Evolutionary conservation across 441 rosid genomes (phyloP), one percentile per base, ranked within the genome.

Genomic region (Gossypium davidsonii): DNA sequence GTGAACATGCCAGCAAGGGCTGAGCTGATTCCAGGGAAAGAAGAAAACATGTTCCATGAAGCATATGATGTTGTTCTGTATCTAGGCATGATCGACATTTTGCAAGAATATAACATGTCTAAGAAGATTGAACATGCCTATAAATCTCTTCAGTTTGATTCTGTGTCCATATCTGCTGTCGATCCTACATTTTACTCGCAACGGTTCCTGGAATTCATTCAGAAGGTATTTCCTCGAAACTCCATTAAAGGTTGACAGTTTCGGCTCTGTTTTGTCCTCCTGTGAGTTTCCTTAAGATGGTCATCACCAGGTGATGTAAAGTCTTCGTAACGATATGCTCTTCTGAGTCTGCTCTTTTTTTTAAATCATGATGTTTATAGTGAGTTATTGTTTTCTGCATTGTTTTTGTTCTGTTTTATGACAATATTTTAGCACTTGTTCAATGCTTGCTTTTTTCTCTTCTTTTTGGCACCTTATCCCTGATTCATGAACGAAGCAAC

Each of bases 1-100:
- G 99, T 95, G 67, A 95, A 95, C 86, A 89, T 95, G 99, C 98
- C 99, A 5, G 86, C 99, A 10, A 86, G 98, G 84, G 98, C 99
- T 49, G 97, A 92, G 78, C 85, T 81, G 71, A 86, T 83, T 57
- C 89, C 93, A 0, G 98, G 98, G 70, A 87, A 81, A 78, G 89
- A 90, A 63, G 99, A 88, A 81, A 85, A 85, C 77, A 83, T 81
- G 34, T 79, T 90, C 73, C 89, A 87, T 48, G 89, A 89, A 72
- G 86, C 79, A 7, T 90, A 90, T 11, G 98, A 91, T 15, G 99
- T 93, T 0, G 98, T 95, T 68, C 87, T 95, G 1, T 95, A 95
- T 84, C 81, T 95, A 26, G 98, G 98, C 6, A 88, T 93, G 59
- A 95, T 95, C 49, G 99, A 95, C 75, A 95, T 91, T 56, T 72